Evolutionary conservation across 2,329 filamentous ascomycete species (phyloP).

Genomic region (Trichoderma sp.): DNA sequence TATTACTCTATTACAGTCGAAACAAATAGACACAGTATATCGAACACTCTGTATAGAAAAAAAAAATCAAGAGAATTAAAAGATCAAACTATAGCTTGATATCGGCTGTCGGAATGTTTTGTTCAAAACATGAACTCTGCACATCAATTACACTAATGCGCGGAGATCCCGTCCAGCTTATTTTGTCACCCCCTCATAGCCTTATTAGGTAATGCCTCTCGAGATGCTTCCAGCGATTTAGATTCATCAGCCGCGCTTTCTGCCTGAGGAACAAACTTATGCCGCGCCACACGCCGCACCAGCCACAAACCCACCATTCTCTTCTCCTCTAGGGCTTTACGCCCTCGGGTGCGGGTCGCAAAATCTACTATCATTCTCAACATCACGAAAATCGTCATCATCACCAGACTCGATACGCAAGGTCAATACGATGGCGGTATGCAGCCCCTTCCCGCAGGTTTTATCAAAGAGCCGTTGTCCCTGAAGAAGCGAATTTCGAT

Average conservation of each 20-base stretch:
- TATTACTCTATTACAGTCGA: neutral
- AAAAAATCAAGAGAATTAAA: neutral
- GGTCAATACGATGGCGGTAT: conserved; percentile 46
- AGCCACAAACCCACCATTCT: conserved; percentile 24
- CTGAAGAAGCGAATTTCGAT: neutral
- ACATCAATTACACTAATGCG: neutral
- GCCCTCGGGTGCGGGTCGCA: conserved; percentile 39
- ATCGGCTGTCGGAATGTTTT: neutral
- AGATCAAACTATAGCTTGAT: neutral
- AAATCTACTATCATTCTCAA: conserved; percentile 36
- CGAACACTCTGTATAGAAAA: too few relatives aligned
- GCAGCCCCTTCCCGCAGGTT: conserved; percentile 24
- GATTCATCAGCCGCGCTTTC: neutral
- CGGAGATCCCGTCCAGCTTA: neutral
- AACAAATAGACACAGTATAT: neutral
- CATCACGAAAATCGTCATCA: conserved; percentile 38
- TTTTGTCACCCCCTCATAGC: conserved; percentile 10
- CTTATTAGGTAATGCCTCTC: neutral
- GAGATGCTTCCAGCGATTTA: neutral
- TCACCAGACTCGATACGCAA: conserved; percentile 42
- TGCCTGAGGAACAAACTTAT: conserved; percentile 25
- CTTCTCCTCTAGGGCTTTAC: conserved; percentile 39
- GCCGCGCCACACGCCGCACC: conserved; percentile 15
- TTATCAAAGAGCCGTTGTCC: neutral
- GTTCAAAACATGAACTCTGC: neutral